phyloP scores from a whole-genome alignment of 2,329 filamentous ascomycete species.

The Aureobasidium lini region DNA sequence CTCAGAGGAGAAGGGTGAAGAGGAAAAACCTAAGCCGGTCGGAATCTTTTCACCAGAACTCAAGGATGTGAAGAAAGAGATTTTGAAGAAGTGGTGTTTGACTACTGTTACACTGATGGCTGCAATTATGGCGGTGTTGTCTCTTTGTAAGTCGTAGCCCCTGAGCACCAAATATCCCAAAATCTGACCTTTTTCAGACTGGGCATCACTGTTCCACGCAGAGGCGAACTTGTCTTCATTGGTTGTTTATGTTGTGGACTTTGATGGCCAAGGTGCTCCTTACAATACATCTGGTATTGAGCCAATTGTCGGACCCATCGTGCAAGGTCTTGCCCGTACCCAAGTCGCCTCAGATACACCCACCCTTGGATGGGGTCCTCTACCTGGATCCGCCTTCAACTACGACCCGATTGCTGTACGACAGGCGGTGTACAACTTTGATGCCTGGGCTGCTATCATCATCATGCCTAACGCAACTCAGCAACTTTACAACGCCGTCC shows the following conservation, averaged over 20 bases:
- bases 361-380: slow-evolving; percentile 45
- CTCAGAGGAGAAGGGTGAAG: not conserved
- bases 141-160: slow-evolving; percentile 28
- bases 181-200: slow-evolving; percentile 30
- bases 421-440: slow-evolving; percentile 51
- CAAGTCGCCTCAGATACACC: slow-evolving; percentile 33
- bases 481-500: slow-evolving; percentile 48
- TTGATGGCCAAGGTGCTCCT: slow-evolving; percentile 49
- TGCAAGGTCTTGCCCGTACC: slow-evolving; percentile 41
- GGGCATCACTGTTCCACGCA: slow-evolving; percentile 49
- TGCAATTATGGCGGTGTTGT: slow-evolving; percentile 51
- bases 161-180: not conserved
- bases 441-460: slow-evolving; percentile 55
- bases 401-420: slow-evolving; percentile 51
- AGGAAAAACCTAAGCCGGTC: slow-evolving; percentile 27
- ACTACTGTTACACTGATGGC: slow-evolving; percentile 45
- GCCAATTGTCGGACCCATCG: slow-evolving; percentile 50
- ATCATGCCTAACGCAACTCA: slow-evolving; percentile 52
- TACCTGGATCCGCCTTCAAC: slow-evolving; percentile 45
- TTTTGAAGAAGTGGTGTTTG: slow-evolving; percentile 34
- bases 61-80: slow-evolving; percentile 32
- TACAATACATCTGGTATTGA: slow-evolving; percentile 37
- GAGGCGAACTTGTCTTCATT: slow-evolving; percentile 43
- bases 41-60: slow-evolving; percentile 40
- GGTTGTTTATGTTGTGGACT: slow-evolving; percentile 54